Base-by-base conservation (phyloP, 371 early-diverging fungal genomes). In the Funneliformis caledonium region DNA sequence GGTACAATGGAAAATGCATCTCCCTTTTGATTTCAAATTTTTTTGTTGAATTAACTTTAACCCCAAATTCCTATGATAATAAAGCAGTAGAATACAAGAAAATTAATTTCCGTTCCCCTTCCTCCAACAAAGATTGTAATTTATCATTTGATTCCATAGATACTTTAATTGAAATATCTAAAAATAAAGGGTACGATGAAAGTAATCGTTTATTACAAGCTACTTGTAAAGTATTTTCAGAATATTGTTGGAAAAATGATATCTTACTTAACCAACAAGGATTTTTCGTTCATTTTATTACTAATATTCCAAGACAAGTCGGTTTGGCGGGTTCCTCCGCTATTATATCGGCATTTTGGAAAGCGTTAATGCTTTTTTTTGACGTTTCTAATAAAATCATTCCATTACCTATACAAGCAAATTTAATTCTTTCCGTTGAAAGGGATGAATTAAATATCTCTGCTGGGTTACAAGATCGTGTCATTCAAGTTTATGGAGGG, bases 291-390 rank as follows among this genome's bases (percentile, higher is more conserved):
- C 59, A 86, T 64, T 89, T 88, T 82, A 88, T 89, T 43, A 92
- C 93, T 31, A 92, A 91, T 77, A 89, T 93, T 59, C 92, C 93
- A 33, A 87, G 91, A 67, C 93, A 93, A 82, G 93, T 93, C n/a
- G 93, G 93, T 0, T 84, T 93, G 4, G 92, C 93, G 5, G 93
- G 93, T 0, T 90, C 90, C 9, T 92, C 92, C 1, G 92, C 92
- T 3, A 88, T 93, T 8, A 85, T 92, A 26, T 90, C 90, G 8
- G 91, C 91, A 1, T 85, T 90, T 22, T 88, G 91, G 85, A 88
- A 89, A 59, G 85, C 86, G 1, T 82, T 93, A 52, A 78, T 88
- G 42, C 22, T 78, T 16, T 88, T 88, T 83, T 88, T 92, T 82
- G 78, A 81, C 12, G 82, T 91, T 0, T 84, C 83, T 16, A 69